Base-by-base conservation (phyloP, 2,329 filamentous ascomycete species). In the Didymella sp. region DNA sequence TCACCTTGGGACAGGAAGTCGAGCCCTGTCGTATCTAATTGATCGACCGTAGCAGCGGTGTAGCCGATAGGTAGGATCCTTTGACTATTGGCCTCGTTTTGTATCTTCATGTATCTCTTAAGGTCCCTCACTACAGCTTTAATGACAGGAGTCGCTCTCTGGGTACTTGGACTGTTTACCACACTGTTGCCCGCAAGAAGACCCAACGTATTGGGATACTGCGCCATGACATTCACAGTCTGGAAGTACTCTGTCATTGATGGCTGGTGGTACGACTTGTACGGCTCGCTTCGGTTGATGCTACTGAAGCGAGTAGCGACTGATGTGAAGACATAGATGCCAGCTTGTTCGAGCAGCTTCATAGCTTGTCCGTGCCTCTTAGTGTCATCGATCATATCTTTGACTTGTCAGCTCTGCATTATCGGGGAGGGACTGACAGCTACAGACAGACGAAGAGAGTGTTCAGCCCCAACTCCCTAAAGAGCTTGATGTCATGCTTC, bases 261-360 rank as follows among this genome's bases (percentile, higher is more conserved):
- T 1, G 40, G 22, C 15, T 11, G 46, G 19, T 60, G 41, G 28
- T 62, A 62, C 2, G 59, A 62, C 19, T 48, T 19, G 13, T 44
- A 52, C 9, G 57, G 52, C 41, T 52, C 42, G 2, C 41, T n/a
- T 35, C 59, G 59, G 7, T 44, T 58, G 53, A 61, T 58, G 11
- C 31, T 15, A 21, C 45, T 51, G 13, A 22, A 56, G 7, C 41
- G 44, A n/a, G 47, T 56, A 37, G 46, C 41, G 2, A 61, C 31
- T 13, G 21, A 30, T 6, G 51, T 58, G 43, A 55, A 52, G 3
- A 62, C 51, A n/a, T 62, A 58, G 17, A 62, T 58, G 21, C 60
- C 57, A 24, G 54, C 53, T 41, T 62, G 50, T 28, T 62, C 53
- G 24, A 62, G 57, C 28, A 62, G 17, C 17, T 56, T 60, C 57